These are phyloP conservation scores for Phytophthora megakarya DNA, from an alignment of 352 stramenopile genomes.

Conservation along the genomic window DNA sequence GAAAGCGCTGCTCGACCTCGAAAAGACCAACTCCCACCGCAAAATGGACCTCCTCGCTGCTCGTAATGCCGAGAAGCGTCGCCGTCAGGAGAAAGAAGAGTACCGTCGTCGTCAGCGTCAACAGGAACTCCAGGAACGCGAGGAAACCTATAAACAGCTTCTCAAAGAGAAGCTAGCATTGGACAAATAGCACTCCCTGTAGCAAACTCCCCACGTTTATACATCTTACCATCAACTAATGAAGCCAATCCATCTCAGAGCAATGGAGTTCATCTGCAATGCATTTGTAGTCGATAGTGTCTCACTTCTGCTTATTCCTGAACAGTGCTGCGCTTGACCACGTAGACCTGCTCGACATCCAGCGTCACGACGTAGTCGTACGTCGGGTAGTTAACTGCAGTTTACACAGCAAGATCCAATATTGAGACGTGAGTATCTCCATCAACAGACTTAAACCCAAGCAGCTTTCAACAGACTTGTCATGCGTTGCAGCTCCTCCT, in stretches of 20 bases:
- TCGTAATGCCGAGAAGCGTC: constrained; percentile 90
- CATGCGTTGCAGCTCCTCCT: constrained; percentile 68
- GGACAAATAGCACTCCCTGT: constrained; percentile 32
- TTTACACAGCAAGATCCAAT: neutral
- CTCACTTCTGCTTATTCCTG: constrained; percentile 29
- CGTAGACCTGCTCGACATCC: constrained; percentile 65
- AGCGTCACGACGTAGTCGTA: constrained; percentile 77
- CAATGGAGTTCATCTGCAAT: neutral
- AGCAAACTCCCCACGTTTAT: constrained; percentile 13
- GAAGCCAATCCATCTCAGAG: no score
- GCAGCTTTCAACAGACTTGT: constrained; percentile 40
- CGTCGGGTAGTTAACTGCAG: constrained; percentile 63
- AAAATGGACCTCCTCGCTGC: constrained; percentile 92
- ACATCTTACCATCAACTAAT: constrained; percentile 24
- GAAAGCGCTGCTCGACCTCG: constrained; percentile 92
- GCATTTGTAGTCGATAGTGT: constrained; percentile 5
- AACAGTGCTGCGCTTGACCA: constrained; percentile 66
- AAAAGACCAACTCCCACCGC: constrained; percentile 93
- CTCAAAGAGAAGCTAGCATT: constrained; percentile 86
- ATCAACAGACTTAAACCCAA: neutral
- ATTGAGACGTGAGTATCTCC: constrained; percentile 8
- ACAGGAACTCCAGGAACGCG: constrained; percentile 65
- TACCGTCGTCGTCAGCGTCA: constrained; percentile 74
- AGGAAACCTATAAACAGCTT: constrained; percentile 70
- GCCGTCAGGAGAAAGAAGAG: constrained; percentile 89